A percentile compares a stretch with the other conserved stretches of the same genome.
Evolutionary conservation across 495 filamentous ascomycete species (phyloP).

Genomic region (Aspergillus ellipticus): DNA sequence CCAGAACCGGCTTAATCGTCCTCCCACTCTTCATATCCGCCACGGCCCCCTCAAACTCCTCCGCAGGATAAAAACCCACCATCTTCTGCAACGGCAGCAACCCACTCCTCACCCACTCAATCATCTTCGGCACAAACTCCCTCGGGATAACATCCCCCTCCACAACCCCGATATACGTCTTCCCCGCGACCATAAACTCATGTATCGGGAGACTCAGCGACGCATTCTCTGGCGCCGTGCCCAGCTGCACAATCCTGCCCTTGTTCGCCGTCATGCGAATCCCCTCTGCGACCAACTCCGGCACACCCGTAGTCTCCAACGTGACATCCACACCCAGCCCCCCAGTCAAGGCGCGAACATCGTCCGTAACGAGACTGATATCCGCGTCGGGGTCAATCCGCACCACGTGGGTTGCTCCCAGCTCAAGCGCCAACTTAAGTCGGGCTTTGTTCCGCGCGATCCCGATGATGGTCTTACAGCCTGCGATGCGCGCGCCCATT

Average conservation of each 20-base stretch:
- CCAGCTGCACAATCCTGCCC: constrained; percentile 13
- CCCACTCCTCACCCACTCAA: constrained; percentile 27
- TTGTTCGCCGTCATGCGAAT: constrained; percentile 19
- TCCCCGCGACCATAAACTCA: constrained; percentile 20
- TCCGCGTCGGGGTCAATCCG: constrained; percentile 5
- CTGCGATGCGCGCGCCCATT: constrained; percentile 24
- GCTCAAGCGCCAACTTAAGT: constrained; percentile 31
- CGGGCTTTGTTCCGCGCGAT: constrained; percentile 33
- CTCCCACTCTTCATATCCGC: constrained; percentile 11
- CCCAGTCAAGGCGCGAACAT: constrained; percentile 7
- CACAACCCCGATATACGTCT: constrained; percentile 16
- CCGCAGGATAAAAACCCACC: constrained; percentile 11
- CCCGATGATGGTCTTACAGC: constrained; percentile 28
- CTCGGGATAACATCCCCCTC: constrained; percentile 17
- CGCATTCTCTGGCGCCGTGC: constrained; percentile 9
- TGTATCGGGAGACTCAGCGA: constrained; percentile 13
- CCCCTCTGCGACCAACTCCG: constrained; percentile 24
- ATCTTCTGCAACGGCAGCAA: constrained; percentile 23
- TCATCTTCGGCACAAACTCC: constrained; percentile 29
- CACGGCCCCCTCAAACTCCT: constrained; percentile 13
- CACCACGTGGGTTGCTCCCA: constrained; percentile 39
- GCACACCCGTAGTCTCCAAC: constrained; percentile 33
- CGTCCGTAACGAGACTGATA: constrained; percentile 1
- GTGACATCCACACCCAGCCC: constrained; percentile 23
- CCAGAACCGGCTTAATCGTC: constrained; percentile 16